A percentile compares a stretch with the other conserved stretches of the same genome.
Conservation (phyloP, 306 rosid genomes). For the Lupinus albus region DNA sequence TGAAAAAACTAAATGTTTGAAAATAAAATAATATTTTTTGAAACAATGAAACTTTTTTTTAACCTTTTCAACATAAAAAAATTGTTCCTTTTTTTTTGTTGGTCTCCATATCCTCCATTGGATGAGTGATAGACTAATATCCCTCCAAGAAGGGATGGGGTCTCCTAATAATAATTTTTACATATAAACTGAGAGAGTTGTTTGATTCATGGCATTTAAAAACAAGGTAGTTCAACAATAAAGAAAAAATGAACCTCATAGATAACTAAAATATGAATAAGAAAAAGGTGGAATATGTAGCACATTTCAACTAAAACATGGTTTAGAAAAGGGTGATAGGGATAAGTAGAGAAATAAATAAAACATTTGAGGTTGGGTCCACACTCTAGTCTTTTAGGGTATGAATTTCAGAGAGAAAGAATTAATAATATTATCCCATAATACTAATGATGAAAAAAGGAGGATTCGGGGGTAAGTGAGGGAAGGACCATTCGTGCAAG, state of each 20-base stretch:
- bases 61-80: too few species aligned
- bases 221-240: constrained; percentile 47
- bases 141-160: too few species aligned
- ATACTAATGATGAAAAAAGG: too few species aligned
- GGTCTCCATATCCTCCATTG: too few species aligned
- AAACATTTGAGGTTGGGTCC: background rate
- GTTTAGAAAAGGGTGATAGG: background rate
- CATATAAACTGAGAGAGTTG: too few species aligned
- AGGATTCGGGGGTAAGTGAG: constrained; percentile 10
- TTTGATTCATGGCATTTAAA: constrained; percentile 36
- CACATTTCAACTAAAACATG: background rate
- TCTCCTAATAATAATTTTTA: too few species aligned
- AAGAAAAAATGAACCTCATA: constrained; percentile 33
- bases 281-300: background rate
- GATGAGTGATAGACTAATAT: too few species aligned
- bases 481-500: constrained; percentile 51
- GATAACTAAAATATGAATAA: constrained; percentile 14
- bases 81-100: too few species aligned
- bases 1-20: too few species aligned
- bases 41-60: too few species aligned
- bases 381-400: constrained; percentile 9
- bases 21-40: too few species aligned
- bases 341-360: background rate
- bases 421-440: constrained; percentile 25
- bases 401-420: constrained; percentile 34